Evolutionary conservation across 1,284 basidiomycete species (phyloP), one percentile per base, ranked within the genome.

Genomic region (Moesziomyces sp.): DNA sequence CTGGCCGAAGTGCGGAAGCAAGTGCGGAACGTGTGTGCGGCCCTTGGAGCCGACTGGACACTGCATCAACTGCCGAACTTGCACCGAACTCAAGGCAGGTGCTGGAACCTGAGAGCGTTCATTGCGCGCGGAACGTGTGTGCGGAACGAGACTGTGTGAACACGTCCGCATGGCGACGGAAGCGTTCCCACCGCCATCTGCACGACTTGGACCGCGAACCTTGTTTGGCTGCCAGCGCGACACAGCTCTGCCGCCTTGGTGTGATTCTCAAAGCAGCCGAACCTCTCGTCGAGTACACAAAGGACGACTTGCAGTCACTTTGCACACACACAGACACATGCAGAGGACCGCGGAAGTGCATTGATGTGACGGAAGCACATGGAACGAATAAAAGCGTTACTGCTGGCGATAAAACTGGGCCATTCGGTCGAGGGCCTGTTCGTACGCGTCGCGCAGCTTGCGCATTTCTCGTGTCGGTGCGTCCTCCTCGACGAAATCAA

Each of bases 351-450:
- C 21, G 21, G 38, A 16, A 16, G 5, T 49, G 13, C 16, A 57
- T 58, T 54, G 13, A 55, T 7, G 23, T 26, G 8, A 33, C 21
- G 16, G 16, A 21, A 6, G 3, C 30, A 9, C 21, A 7, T 26
- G 5, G 5, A 26, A 28, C 3, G 14, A 33, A 33, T 2, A 13
- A 28, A 5, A 28, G 26, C 26, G 24, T 62, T 19, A 70, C 60
- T 72, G 50, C 19, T 65, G 64, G 48, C 68, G 60, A 46, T 79
- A 79, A 43, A 75, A 56, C 26, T 51, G 35, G 21, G 77, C 74
- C 47, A 77, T 71, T 38, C 70, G 58, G 21, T 54, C 58, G 21
- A 79, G 74, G 3, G 77, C 75, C 47, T 67, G 69, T 19, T 73
- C 71, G 57, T 79, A 79, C 21, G 53, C 49, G 18, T 56, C 56